These are phyloP conservation scores for Paramarasmius palmivorus DNA, from an alignment of 1,284 basidiomycete genomes.

Conservation along the genomic window DNA sequence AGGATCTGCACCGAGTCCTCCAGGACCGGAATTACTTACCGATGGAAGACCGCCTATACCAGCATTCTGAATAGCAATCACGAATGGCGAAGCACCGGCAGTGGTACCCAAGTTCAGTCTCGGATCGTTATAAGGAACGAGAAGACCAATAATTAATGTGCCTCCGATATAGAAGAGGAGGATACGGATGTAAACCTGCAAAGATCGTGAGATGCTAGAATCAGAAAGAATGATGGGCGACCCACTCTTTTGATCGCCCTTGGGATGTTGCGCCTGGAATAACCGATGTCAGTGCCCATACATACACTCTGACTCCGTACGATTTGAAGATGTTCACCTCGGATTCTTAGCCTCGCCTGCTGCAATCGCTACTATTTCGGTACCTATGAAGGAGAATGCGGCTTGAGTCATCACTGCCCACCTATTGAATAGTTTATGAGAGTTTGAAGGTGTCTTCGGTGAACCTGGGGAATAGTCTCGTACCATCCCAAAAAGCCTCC, in stretches of 20 bases:
- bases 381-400: conserved; percentile 82
- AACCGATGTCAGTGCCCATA: background rate
- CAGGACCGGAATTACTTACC: conserved; percentile 33
- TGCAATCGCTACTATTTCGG: conserved; percentile 89
- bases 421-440: background rate
- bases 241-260: conserved; percentile 58
- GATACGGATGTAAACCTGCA: conserved; percentile 69
- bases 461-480: background rate
- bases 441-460: too few relatives aligned
- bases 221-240: background rate
- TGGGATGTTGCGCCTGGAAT: conserved; percentile 53
- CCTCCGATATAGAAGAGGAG: conserved; percentile 69
- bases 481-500: conserved; percentile 64
- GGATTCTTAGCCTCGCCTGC: conserved; percentile 79
- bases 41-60: conserved; percentile 76
- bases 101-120: conserved; percentile 52
- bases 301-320: too few relatives aligned
- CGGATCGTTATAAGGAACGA: conserved; percentile 69
- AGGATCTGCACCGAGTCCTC: too few relatives aligned
- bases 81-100: conserved; percentile 81
- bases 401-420: conserved; percentile 72
- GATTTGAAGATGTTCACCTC: conserved; percentile 23
- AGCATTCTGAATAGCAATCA: conserved; percentile 75
- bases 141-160: conserved; percentile 68
- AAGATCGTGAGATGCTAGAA: background rate